Percentiles rank a stretch among this genome's conserved stretches.
These are phyloP conservation scores for Coemansia sp. DNA, from an alignment of 192 early-diverging fungal species.

Conservation along the genomic window DNA sequence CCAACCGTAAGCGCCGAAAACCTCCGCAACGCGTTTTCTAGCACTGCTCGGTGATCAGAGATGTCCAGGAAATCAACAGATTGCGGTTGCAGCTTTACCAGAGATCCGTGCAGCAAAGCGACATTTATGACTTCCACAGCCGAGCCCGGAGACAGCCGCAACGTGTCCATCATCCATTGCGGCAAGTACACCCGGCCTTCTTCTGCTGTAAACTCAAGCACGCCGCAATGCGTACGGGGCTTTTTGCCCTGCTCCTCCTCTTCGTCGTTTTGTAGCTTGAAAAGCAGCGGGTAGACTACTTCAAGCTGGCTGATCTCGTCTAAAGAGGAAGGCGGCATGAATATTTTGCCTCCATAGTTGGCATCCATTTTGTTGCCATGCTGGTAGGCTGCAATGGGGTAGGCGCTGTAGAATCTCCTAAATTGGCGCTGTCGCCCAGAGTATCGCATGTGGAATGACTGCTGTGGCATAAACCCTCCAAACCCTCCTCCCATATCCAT, in stretches of 20 bases:
- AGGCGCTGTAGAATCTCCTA: conserved; percentile 42
- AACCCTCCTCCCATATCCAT: conserved; percentile 14
- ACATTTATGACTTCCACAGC: conserved; percentile 77
- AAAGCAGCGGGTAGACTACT: conserved; percentile 91
- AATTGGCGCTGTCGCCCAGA: conserved; percentile 29
- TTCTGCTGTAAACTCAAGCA: conserved; percentile 97
- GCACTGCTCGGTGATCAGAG: conserved; percentile 91
- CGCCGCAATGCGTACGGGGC: conserved; percentile 85
- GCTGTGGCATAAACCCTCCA: conserved; percentile 4
- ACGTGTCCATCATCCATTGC: conserved; percentile 97
- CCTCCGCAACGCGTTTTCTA: conserved; percentile 90
- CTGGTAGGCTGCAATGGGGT: conserved; percentile 30
- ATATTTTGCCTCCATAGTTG: conserved; percentile 53
- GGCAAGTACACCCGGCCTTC: conserved; percentile 94
- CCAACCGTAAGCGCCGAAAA: conserved; percentile 90
- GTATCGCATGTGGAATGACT: background rate
- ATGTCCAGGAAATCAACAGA: conserved; percentile 95
- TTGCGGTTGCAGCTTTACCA: conserved; percentile 98
- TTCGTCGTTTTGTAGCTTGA: conserved; percentile 71
- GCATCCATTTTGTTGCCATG: conserved; percentile 38
- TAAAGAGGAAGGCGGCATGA: conserved; percentile 50
- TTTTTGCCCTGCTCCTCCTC: conserved; percentile 2
- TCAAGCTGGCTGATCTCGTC: conserved; percentile 68
- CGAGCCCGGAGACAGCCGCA: conserved; percentile 72
- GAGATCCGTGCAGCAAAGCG: conserved; percentile 73